phyloP scores from a whole-genome alignment of 495 filamentous ascomycete genomes.

The Aspergillus panamensis region DNA sequence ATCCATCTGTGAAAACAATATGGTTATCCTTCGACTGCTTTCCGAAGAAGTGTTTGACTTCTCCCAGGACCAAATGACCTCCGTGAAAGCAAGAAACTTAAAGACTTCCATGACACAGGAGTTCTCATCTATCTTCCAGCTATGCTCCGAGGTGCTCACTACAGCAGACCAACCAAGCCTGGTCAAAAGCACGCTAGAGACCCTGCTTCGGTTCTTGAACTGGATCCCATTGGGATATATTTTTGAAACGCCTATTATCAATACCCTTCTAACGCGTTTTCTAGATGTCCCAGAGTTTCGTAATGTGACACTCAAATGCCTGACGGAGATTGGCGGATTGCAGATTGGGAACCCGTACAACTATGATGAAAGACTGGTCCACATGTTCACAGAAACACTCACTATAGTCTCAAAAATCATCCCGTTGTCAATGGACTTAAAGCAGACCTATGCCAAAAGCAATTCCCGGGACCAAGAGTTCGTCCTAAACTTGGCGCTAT shows the following conservation, averaged over 20 bases:
- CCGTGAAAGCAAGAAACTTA: conserved; percentile 86
- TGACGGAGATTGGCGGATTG: conserved; percentile 94
- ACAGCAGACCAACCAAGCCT: conserved; percentile 84
- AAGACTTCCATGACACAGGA: conserved; percentile 98
- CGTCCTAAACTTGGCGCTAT: conserved; percentile 92
- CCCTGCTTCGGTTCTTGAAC: conserved; percentile 91
- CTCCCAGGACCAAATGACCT: conserved; percentile 98
- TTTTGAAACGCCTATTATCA: conserved; percentile 95
- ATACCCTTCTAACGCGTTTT: conserved; percentile 86
- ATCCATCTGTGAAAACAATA: conserved; percentile 99
- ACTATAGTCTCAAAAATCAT: conserved; percentile 87
- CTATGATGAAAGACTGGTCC: conserved; percentile 89
- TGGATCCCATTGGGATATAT: conserved; percentile 99
- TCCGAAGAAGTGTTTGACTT: conserved; percentile 99
- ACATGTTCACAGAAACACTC: conserved; percentile 96
- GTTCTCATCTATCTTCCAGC: conserved; percentile 94
- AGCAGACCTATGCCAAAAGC: conserved; percentile 81
- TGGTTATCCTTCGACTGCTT: conserved; percentile 92
- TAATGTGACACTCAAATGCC: conserved; percentile 92
- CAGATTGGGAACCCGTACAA: conserved; percentile 72
- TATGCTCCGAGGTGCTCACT: conserved; percentile 89
- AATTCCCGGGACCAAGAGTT: conserved; percentile 96
- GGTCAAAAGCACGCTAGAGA: conserved; percentile 91
- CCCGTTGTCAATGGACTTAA: conserved; percentile 82
- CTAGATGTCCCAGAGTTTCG: conserved; percentile 88